Base-by-base conservation (phyloP, 495 filamentous ascomycete genomes). In the Talaromyces stipitatus region DNA sequence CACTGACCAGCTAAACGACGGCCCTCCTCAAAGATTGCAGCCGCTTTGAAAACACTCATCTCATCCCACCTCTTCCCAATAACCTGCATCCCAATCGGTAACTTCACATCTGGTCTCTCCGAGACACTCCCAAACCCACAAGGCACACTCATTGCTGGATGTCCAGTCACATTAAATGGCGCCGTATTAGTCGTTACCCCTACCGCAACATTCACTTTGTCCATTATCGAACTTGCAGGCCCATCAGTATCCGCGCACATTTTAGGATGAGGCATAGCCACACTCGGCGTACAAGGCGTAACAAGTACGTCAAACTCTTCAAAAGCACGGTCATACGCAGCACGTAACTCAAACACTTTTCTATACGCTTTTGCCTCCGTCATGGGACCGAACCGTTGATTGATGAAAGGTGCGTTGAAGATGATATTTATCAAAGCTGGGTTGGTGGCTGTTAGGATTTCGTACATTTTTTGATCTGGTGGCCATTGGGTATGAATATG, bases 61-160 rank as follows among this genome's bases (percentile, higher is more conserved):
- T 82, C 79, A 16, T 72, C 70, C 60, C 70, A 81, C 50, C 74
- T 72, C 5, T 72, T 71, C 14, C 81, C 81, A 29, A 82, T 75
- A 57, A 84, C 77, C 66, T 84, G 82, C 75, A 85, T 74, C 4
- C 81, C 78, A 4, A 78, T 77, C 2, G 81, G 82, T 38, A 84
- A 59, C 61, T 71, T 72, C n/a, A 82, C 60, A 2, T 62, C 59
- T 1, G 64, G 54, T 50, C 78, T 71, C 9, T 78, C 78, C 38
- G 63, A 65, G 0, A 75, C 70, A 1, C 71, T 64, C 5, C 72
- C 69, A 59, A 78, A 74, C 0, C 81, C 81, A 43, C 81, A 68
- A 0, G 82, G 83, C 20, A 85, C 66, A 2, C 75, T 76, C 48
- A 86, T 59, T 1, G 78, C 81, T 0, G 83, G 82, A 63, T 84